Percentiles rank a stretch among this genome's conserved stretches.
Evolutionary conservation across 2,329 filamentous ascomycete species (phyloP).

Genomic region (Neonectria ditissima): DNA sequence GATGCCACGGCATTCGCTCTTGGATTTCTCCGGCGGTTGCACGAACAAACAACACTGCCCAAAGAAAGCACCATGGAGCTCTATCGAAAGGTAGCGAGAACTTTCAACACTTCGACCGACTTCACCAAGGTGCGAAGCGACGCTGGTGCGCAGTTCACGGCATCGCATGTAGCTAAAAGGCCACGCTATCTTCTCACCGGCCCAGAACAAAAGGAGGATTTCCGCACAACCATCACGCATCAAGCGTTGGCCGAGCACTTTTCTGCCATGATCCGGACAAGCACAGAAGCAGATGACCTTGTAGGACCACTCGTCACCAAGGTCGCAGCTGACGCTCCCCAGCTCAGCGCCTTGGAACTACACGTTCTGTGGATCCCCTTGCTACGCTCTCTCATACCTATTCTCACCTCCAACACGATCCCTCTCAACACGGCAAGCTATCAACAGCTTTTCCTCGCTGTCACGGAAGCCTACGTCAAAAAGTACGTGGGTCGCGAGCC

Average conservation of each 20-base stretch:
- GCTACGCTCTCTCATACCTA: slow-evolving; percentile 35
- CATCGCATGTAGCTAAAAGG: neutral
- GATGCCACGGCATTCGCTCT: slow-evolving; percentile 19
- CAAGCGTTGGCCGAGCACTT: slow-evolving; percentile 27
- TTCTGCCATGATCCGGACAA: slow-evolving; percentile 20
- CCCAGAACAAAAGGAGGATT: neutral
- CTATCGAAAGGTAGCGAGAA: slow-evolving; percentile 15
- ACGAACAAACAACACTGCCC: slow-evolving; percentile 10
- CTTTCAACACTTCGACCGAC: slow-evolving; percentile 17
- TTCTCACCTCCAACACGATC: slow-evolving; percentile 24
- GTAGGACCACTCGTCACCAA: slow-evolving; percentile 34
- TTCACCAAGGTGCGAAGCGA: slow-evolving; percentile 15
- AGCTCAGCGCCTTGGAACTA: slow-evolving; percentile 34
- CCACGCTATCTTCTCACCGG: neutral
- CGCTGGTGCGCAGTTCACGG: neutral
- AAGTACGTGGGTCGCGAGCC: slow-evolving; percentile 40
- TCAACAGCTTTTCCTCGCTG: slow-evolving; percentile 38
- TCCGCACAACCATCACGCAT: slow-evolving; percentile 2
- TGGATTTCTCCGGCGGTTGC: slow-evolving; percentile 22
- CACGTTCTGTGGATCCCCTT: slow-evolving; percentile 48
- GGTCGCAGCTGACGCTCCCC: slow-evolving; percentile 26
- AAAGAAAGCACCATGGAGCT: slow-evolving; percentile 1
- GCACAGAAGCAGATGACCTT: slow-evolving; percentile 32
- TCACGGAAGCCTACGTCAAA: slow-evolving; percentile 39
- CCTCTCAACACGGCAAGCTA: slow-evolving; percentile 33